These are phyloP conservation scores for Polychytrium aggregatum DNA, from an alignment of 192 early-diverging fungal genomes.

Conservation along the genomic window DNA sequence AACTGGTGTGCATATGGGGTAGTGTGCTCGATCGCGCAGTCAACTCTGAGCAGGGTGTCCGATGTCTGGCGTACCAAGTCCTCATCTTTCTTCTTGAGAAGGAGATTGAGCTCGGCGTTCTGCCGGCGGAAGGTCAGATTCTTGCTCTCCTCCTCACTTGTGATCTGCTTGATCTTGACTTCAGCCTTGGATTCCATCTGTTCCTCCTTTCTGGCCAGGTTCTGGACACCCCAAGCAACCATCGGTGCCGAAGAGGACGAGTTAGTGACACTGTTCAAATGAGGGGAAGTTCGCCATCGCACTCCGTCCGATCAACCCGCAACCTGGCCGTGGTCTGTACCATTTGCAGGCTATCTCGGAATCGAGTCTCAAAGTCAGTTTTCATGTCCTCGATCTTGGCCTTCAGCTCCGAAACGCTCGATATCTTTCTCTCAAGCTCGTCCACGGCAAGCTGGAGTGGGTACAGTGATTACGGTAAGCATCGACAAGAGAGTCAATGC, in stretches of 20 bases:
- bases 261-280: too few species aligned
- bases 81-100: slow-evolving; percentile 11
- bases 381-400: slow-evolving; percentile 19
- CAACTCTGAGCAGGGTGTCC: too few species aligned
- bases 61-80: slow-evolving; percentile 10
- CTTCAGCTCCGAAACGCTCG: slow-evolving; percentile 25
- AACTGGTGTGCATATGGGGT: too few species aligned
- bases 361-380: slow-evolving; percentile 24
- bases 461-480: neutral
- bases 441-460: slow-evolving; percentile 15
- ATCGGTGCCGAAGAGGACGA: too few species aligned
- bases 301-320: too few species aligned
- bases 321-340: too few species aligned
- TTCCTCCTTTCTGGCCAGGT: slow-evolving; percentile 25
- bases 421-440: slow-evolving; percentile 22
- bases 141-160: slow-evolving; percentile 17
- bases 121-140: slow-evolving; percentile 26
- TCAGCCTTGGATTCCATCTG: slow-evolving; percentile 8
- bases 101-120: slow-evolving; percentile 25
- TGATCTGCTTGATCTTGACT: slow-evolving; percentile 8
- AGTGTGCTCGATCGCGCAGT: too few species aligned
- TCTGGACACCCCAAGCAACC: slow-evolving; percentile 1
- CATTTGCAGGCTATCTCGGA: too few species aligned
- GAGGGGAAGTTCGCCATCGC: too few species aligned
- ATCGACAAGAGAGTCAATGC: too few species aligned